Base-by-base conservation (phyloP, 2,329 filamentous ascomycete genomes). In the Fusarium haematococcum region DNA sequence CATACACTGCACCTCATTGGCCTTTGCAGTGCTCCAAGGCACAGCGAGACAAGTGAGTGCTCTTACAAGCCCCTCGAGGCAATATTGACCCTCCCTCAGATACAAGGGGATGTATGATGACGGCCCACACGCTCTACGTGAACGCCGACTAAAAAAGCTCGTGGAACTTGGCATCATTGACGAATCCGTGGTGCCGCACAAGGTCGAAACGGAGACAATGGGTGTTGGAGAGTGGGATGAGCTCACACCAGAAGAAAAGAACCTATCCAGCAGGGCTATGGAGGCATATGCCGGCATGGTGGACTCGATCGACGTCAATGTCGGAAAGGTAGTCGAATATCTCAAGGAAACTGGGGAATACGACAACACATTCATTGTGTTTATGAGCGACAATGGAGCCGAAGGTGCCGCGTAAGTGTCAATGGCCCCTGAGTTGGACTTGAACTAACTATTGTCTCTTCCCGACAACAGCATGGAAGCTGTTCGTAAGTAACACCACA, bases 271-370 rank as follows among this genome's bases (percentile, higher is more conserved):
- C 75, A 85, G 82, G 23, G 86, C 88, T 0, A 91, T 91, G 89
- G 90, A 91, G 75, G 86, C 88, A 4, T 92, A 88, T 66, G 90
- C 91, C 0, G 91, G 85, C 16, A 92, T 92, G 89, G 90, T 91
- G 3, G 89, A 92, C 68, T 84, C 84, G 57, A 91, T 91, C 60
- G 91, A 92, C 75, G 79, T 79, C 68, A 90, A 91, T 67, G 85
- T 92, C 25, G 90, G 90, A 43, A 88, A 88, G 69, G 86, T 92
- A 3, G 81, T 91, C 27, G 82, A 88, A 25, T 88, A 91, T 75
- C 84, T 91, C 5, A 83, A 88, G 68, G 79, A 85, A 48, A 88
- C 87, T 6, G 88, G 86, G 67, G 89, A 92, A 76, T 84, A 89
- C 1, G 90, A 92, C 69, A 91, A 92, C 79, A 92, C 90, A 2